These are phyloP conservation scores for Huntiella omanensis DNA, from an alignment of 2,329 filamentous ascomycete genomes.

Conservation along the genomic window DNA sequence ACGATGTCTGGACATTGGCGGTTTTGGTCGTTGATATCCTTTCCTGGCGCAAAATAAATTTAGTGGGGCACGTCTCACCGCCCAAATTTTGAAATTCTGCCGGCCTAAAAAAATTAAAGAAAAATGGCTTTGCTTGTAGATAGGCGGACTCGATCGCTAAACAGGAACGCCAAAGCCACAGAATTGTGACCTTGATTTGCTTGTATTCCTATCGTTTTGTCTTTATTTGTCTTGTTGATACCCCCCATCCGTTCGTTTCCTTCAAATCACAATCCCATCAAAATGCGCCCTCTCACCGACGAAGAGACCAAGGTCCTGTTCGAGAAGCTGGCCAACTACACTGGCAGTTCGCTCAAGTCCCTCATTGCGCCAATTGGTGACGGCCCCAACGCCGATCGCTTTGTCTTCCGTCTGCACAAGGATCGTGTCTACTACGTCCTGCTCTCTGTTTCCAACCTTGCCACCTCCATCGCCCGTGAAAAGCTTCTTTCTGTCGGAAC, in stretches of 20 bases:
- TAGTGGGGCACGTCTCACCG: constrained; percentile 13
- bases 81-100: constrained; percentile 16
- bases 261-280: constrained; percentile 14
- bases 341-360: constrained; percentile 67
- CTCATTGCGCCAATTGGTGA: constrained; percentile 58
- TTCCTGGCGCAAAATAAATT: constrained; percentile 10
- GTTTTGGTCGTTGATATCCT: not conserved
- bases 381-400: constrained; percentile 51
- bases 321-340: constrained; percentile 86
- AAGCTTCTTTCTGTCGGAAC: constrained; percentile 75
- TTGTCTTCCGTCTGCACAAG: constrained; percentile 70
- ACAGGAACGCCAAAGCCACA: not conserved
- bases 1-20: not conserved
- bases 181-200: not conserved
- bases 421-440: constrained; percentile 83
- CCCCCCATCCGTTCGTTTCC: not conserved
- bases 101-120: constrained; percentile 4
- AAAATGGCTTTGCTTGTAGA: too few species aligned
- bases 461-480: constrained; percentile 65
- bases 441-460: constrained; percentile 75
- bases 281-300: constrained; percentile 69
- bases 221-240: constrained; percentile 1
- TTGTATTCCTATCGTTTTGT: not conserved
- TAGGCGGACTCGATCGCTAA: constrained; percentile 1
- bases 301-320: constrained; percentile 66